Base-by-base conservation (phyloP, 176 grass and related monocot genomes). In the Musa itinerans region DNA sequence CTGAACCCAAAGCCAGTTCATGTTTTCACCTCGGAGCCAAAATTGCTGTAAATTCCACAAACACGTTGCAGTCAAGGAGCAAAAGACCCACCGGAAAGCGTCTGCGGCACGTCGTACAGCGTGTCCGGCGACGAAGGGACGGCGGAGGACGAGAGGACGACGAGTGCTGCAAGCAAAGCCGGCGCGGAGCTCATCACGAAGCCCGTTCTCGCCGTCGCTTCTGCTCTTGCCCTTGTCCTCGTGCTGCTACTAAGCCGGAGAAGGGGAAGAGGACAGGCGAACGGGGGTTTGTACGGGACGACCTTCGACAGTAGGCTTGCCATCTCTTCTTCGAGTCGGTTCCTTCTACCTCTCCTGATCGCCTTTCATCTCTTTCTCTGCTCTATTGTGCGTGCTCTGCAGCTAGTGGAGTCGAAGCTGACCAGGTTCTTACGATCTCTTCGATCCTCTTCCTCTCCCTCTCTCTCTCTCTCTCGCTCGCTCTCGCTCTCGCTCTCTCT, bases 81-180 rank as follows among this genome's bases (percentile, higher is more conserved):
- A 1, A 9, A 10, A 52, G 70, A 50, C 54, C 24, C 48, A 87
- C 76, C 85, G 49, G 85, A 87, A 15, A 87, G 85, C 51, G 54
- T 80, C 29, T 65, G 85, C 14, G 85, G 85, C 17, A 87, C 81
- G 29, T 87, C 79, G 62, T 69, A 69, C 14, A 78, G 79, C 14
- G 85, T 72, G 71, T 87, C 85, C 14, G 54, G 54, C 0, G 57
- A 63, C 57, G 34, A 49, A 3, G 50, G n/a, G 10, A 50, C 55
- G 54, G 74, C 74, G 14, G 57, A 11, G 10, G 78, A 53, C n/a
- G 78, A 52, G 20, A 80, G 53, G 78, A 80, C 24, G 78, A 80
- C 49, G 11, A 43, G 57, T 1, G 69, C 57, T 3, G 78, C 69
- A 8, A 80, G 68, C 21, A 72, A 43, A 27, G 69, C 78, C 48